Evolutionary conservation across 2,329 filamentous ascomycete species (phyloP), one percentile per base, ranked within the genome.

Genomic region (Exophiala alcalophila): DNA sequence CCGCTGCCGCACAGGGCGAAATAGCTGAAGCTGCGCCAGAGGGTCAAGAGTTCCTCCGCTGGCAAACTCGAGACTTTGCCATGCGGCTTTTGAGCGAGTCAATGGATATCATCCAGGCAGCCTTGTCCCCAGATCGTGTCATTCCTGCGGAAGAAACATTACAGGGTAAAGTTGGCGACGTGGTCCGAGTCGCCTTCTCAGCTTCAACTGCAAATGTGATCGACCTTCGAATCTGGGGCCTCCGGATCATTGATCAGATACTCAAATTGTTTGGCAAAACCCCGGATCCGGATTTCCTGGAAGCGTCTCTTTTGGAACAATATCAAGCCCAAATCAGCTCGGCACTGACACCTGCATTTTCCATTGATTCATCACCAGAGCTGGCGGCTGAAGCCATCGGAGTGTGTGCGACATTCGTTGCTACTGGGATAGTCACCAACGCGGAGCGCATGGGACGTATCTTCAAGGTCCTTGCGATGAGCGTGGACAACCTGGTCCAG

Each of bases 401-500:
- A 58, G 92, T 98, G 5, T 98, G 92, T 59, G 92, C 91, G n/a
- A 89, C 86, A 1, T 98, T 98, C 65, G 94, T 98, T 58, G 86
- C 91, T 0, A 96, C 91, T 0, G 92, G 92, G 10, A 97, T 98
- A 41, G 92, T 98, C 6, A 96, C 89, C 0, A 92, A 97, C 64
- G 81, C 97, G 6, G 94, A 98, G 55, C 81, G 92, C n/a, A 98
- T 98, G 92, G 92, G 92, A 15, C 84, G 92, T 43, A 98, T 98
- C 39, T 76, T 98, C 43, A 97, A 96, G 68, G 84, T 94, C 1
- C 75, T 98, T 2, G 86, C 96, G 4, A 83, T 84, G 29, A 90
- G 90, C 0, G 74, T 98, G 1, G 91, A 97, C 58, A 95, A 91
- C 64, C 95, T 97, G 59, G 43, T 50, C 4, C 32, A 42, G 31